Conservation (phyloP, 164 flowering plant genomes). For the Vitis riparia region DNA sequence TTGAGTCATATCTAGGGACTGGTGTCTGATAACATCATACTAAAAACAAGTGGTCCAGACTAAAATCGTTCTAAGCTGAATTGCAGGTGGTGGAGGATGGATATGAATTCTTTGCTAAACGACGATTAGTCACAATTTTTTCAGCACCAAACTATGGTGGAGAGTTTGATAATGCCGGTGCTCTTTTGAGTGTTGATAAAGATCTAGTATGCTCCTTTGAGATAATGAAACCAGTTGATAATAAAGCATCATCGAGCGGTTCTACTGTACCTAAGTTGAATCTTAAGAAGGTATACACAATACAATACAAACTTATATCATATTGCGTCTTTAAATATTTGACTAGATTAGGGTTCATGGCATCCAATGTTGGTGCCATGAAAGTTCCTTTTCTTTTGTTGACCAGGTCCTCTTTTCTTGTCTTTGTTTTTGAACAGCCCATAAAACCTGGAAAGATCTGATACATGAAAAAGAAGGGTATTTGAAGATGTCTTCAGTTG, state of each 20-base stretch:
- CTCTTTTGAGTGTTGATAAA: constrained; percentile 54
- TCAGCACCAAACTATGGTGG: constrained; percentile 70
- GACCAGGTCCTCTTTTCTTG: constrained; percentile 1
- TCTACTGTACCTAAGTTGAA: constrained; percentile 26
- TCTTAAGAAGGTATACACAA: constrained; percentile 41
- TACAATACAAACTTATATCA: neutral
- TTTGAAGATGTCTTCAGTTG: constrained; percentile 7
- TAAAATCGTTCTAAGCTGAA: neutral
- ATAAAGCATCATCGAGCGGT: constrained; percentile 27
- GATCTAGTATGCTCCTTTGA: constrained; percentile 51
- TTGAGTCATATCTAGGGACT: no score
- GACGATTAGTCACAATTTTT: constrained; percentile 59
- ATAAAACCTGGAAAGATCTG: constrained; percentile 28
- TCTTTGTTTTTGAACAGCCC: constrained; percentile 21
- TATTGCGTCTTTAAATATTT: neutral
- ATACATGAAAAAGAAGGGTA: neutral
- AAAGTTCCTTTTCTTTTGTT: neutral
- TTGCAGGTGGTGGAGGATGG: constrained; percentile 66
- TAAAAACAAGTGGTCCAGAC: neutral
- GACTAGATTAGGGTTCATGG: neutral
- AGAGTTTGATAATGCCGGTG: constrained; percentile 66
- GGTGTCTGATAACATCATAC: no score
- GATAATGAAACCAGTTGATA: constrained; percentile 42
- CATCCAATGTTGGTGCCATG: neutral
- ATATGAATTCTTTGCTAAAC: constrained; percentile 56